A percentile compares a stretch with the other conserved stretches of the same genome.
Evolutionary conservation across 306 rosid genomes (phyloP).

Genomic region (Hippophae gyantsensis): DNA sequence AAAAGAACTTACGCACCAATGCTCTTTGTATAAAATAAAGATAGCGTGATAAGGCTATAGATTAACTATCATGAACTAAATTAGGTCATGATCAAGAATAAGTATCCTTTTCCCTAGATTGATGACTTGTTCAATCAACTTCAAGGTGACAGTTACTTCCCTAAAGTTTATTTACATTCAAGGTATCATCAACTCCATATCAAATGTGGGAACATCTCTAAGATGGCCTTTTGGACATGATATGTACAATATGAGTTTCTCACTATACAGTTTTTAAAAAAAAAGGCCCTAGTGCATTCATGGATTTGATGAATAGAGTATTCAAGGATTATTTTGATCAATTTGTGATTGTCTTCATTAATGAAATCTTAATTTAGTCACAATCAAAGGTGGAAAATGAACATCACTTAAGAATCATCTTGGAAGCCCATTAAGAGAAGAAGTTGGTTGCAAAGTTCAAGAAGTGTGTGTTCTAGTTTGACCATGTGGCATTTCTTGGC

Average conservation of each 20-base stretch:
- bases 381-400: background rate
- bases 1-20: background rate
- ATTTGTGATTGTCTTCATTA: background rate
- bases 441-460: background rate
- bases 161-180: background rate
- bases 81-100: background rate
- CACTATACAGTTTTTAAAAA: background rate
- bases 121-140: background rate
- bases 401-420: background rate
- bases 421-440: background rate
- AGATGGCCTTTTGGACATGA: background rate
- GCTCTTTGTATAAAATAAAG: too few species aligned
- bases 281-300: background rate
- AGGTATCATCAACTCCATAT: background rate
- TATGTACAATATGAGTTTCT: background rate
- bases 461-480: background rate
- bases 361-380: background rate
- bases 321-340: background rate
- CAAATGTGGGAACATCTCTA: background rate
- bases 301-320: background rate
- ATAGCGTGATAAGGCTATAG: background rate
- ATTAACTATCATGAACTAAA: background rate
- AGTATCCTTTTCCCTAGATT: background rate
- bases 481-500: background rate
- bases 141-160: background rate